A percentile compares a stretch with the other conserved stretches of the same genome.
Conservation (phyloP, 768 basidiomycete species). For the Macrocybe gigantea region DNA sequence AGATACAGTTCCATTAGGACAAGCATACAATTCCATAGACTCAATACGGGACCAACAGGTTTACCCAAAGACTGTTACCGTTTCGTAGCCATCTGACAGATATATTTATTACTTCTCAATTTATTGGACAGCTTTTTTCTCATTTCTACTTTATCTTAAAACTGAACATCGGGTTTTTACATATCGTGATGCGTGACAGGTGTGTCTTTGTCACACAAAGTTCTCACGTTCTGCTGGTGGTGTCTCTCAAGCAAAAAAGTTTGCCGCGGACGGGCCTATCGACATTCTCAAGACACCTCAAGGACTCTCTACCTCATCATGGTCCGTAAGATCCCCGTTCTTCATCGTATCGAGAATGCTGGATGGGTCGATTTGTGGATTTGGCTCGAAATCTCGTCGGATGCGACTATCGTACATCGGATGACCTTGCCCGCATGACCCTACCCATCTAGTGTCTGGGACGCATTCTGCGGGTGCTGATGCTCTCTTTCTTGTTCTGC, state of each 20-base stretch:
- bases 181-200: not conserved
- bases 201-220: slow-evolving; percentile 11
- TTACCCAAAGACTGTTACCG: slow-evolving; percentile 7
- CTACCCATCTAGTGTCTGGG: not conserved
- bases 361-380: slow-evolving; percentile 13
- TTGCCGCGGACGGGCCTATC: slow-evolving; percentile 36
- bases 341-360: slow-evolving; percentile 15
- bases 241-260: slow-evolving; percentile 22
- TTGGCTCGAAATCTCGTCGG: slow-evolving; percentile 23
- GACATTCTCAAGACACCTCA: slow-evolving; percentile 40
- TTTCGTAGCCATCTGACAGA: slow-evolving; percentile 6
- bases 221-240: slow-evolving; percentile 28
- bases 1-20: slow-evolving; percentile 12
- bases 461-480: slow-evolving; percentile 17
- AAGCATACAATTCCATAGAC: slow-evolving; percentile 2
- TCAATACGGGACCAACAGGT: slow-evolving; percentile 11
- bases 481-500: slow-evolving; percentile 9
- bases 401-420: slow-evolving; percentile 27
- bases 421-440: slow-evolving; percentile 28
- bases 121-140: slow-evolving; percentile 5
- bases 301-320: slow-evolving; percentile 37
- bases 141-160: not conserved
- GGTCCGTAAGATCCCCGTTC: slow-evolving; percentile 31
- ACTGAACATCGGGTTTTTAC: too few species aligned
- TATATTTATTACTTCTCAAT: slow-evolving; percentile 3